A percentile compares a stretch with the other conserved stretches of the same genome.
Conservation (phyloP, 306 rosid genomes). For the Quercus variabilis region DNA sequence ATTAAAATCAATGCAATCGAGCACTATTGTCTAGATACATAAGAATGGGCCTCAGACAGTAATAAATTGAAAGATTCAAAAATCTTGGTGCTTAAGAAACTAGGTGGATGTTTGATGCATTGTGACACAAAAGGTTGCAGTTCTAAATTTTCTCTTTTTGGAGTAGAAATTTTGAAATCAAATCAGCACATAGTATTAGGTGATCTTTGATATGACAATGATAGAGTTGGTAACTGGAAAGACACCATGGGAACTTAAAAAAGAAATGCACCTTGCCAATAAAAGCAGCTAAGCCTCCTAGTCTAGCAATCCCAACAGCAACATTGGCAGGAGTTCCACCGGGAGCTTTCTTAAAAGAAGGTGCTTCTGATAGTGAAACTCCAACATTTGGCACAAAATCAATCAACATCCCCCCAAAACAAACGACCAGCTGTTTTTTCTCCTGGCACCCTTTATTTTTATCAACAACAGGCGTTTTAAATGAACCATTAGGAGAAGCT, state of each 20-base stretch:
- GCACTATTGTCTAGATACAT: too few relatives aligned
- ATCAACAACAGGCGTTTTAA: not conserved
- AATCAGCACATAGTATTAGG: too few relatives aligned
- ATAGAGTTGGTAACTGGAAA: not conserved
- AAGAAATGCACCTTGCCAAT: slow-evolving; percentile 33
- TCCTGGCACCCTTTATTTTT: not conserved
- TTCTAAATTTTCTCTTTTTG: too few relatives aligned
- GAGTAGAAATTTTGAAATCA: too few relatives aligned
- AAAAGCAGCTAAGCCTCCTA: slow-evolving; percentile 32
- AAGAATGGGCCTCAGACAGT: too few relatives aligned
- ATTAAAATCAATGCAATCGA: not conserved
- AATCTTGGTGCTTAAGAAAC: too few relatives aligned
- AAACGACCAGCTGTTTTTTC: slow-evolving; percentile 15
- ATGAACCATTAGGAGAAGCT: not conserved
- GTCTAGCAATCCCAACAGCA: slow-evolving; percentile 28
- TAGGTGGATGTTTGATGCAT: too few relatives aligned
- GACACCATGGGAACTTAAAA: not conserved
- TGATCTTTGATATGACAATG: not conserved
- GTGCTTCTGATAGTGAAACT: slow-evolving; percentile 29
- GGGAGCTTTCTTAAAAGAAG: slow-evolving; percentile 20
- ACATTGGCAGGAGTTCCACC: slow-evolving; percentile 32
- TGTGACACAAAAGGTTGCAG: too few relatives aligned
- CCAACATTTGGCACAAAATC: slow-evolving; percentile 19
- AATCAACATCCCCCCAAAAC: slow-evolving; percentile 39
- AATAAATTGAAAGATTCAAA: too few relatives aligned